Conservation (phyloP, 139 green algal genomes). For the Chlorella sp. region DNA sequence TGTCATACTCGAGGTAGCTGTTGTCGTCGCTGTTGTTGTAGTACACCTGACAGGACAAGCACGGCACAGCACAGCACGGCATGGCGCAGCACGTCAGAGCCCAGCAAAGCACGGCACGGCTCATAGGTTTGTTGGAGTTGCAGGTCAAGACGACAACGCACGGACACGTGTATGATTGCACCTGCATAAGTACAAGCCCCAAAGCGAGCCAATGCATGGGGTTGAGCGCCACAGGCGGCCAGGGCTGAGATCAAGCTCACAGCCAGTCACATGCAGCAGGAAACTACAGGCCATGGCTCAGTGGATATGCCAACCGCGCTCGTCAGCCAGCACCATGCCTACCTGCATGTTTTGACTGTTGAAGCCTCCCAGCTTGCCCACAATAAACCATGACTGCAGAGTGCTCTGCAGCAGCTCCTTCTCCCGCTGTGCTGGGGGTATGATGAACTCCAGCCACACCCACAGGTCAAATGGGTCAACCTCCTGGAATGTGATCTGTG, state of each 20-base stretch:
- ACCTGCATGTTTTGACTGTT: constrained; percentile 83
- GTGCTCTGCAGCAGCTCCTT: constrained; percentile 53
- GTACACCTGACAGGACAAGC: constrained; percentile 29
- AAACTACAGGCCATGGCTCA: background rate
- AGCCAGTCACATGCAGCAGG: background rate
- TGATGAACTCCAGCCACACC: constrained; percentile 59
- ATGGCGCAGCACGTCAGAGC: background rate
- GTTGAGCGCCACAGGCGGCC: background rate
- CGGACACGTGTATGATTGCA: background rate
- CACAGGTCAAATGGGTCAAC: constrained; percentile 57
- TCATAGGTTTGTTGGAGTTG: background rate
- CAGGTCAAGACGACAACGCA: background rate
- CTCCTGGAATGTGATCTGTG: constrained; percentile 43
- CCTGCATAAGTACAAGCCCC: background rate
- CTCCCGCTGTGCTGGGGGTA: constrained; percentile 26
- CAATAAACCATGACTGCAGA: constrained; percentile 75
- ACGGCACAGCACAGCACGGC: no score
- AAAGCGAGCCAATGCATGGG: background rate
- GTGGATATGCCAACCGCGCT: no score
- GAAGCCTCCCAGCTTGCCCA: constrained; percentile 82
- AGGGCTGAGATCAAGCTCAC: background rate
- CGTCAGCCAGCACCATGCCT: background rate
- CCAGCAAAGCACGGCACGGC: background rate
- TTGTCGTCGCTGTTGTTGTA: constrained; percentile 37
- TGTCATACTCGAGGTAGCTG: constrained; percentile 66